These are phyloP conservation scores for Tanacetum coccineum DNA, from an alignment of 129 eudicot species.

Conservation along the genomic window DNA sequence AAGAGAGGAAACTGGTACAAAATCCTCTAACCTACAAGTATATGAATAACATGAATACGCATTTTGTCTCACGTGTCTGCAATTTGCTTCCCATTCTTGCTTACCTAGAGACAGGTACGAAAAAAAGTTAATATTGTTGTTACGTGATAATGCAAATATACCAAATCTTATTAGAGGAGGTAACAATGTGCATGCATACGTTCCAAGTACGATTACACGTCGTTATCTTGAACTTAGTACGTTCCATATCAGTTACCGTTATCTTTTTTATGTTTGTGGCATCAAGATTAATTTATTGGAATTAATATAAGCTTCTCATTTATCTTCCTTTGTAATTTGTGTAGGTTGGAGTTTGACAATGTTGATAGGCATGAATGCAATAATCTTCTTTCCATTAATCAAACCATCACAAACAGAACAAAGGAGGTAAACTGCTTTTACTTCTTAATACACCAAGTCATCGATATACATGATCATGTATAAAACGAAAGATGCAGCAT, in stretches of 20 bases:
- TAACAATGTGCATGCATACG: too few species aligned
- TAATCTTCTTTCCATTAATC: slow-evolving; percentile 88
- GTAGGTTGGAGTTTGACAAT: slow-evolving; percentile 91
- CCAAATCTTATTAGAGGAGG: too few species aligned
- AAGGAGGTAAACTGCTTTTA: slow-evolving; percentile 61
- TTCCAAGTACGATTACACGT: too few species aligned
- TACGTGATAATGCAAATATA: too few species aligned
- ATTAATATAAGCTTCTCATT: slow-evolving; percentile 9
- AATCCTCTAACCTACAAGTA: too few species aligned
- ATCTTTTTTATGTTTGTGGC: slow-evolving; percentile 1
- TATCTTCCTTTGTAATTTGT: slow-evolving; percentile 13
- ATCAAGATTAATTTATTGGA: background rate
- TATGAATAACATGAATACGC: too few species aligned
- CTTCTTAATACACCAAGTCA: background rate
- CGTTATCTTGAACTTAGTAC: too few species aligned
- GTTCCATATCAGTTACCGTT: background rate
- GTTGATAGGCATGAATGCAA: slow-evolving; percentile 91
- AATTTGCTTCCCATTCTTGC: too few species aligned
- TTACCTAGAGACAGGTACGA: too few species aligned
- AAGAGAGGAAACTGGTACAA: too few species aligned
- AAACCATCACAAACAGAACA: slow-evolving; percentile 72
- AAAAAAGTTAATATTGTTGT: too few species aligned
- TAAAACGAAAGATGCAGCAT: background rate
- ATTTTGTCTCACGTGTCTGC: too few species aligned
- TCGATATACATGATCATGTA: background rate